These are phyloP conservation scores for Tetradesmus lagerheimii DNA, from an alignment of 139 green algal genomes.

Conservation along the genomic window DNA sequence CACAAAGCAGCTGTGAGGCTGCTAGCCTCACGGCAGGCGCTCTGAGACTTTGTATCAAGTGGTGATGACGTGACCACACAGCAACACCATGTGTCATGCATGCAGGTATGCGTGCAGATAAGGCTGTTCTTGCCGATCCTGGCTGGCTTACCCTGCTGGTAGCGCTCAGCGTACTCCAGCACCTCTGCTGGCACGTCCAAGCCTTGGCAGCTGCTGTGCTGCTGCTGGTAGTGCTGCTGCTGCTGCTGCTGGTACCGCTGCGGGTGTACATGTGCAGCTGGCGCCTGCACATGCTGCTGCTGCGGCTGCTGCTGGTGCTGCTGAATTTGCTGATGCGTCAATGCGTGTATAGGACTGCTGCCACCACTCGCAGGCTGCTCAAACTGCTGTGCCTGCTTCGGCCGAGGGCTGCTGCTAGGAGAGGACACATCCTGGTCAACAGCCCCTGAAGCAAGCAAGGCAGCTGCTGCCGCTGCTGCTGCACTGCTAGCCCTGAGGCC, in stretches of 20 bases:
- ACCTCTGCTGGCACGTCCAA: constrained; percentile 34
- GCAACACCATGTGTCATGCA: too few species aligned
- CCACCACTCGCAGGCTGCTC: not conserved
- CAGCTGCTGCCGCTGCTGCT: not conserved
- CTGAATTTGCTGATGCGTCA: not conserved
- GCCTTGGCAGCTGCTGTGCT: not conserved
- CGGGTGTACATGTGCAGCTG: not conserved
- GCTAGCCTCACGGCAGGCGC: too few species aligned
- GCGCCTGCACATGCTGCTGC: not conserved
- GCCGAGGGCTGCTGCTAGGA: not conserved
- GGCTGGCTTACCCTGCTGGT: constrained; percentile 8
- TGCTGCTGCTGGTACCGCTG: not conserved
- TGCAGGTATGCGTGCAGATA: too few species aligned
- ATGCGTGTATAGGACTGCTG: not conserved
- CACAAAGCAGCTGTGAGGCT: too few species aligned
- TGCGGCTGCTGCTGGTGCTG: not conserved
- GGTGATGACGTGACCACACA: too few species aligned
- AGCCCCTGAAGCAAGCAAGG: not conserved
- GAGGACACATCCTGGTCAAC: not conserved
- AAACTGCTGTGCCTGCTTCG: not conserved
- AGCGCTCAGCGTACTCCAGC: constrained; percentile 22
- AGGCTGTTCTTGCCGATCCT: too few species aligned
- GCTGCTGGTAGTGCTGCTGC: not conserved
- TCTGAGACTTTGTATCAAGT: too few species aligned
- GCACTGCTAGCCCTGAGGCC: constrained; percentile 2